Conservation (phyloP, 2,329 filamentous ascomycete genomes). For the Pezicula carpinea region DNA sequence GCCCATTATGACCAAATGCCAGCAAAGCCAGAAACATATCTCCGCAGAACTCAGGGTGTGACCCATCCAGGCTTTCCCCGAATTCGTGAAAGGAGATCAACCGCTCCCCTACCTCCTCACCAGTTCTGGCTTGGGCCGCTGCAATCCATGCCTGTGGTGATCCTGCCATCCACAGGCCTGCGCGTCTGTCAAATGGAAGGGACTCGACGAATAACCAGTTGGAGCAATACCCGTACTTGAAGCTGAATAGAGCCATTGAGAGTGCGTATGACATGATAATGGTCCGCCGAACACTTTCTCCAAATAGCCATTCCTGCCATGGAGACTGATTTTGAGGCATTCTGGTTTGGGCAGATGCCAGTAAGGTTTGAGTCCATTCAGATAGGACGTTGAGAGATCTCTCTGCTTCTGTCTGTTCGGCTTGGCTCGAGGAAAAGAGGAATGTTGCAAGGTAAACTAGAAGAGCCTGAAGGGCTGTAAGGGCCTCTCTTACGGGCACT, state of each 20-base stretch:
- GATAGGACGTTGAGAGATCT: conserved; percentile 4
- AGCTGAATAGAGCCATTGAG: conserved; percentile 1
- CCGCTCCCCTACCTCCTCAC: conserved; percentile 5
- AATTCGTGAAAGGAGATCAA: conserved; percentile 6
- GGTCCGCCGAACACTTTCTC: conserved; percentile 9
- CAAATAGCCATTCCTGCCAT: conserved; percentile 10
- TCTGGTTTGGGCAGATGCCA: conserved; percentile 3
- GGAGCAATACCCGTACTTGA: conserved; percentile 9
- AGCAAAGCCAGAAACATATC: conserved; percentile 6
- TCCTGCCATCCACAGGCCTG: conserved; percentile 9
- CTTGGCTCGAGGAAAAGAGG: conserved; percentile 1
- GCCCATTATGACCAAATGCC: conserved; percentile 3
- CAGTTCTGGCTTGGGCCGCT: conserved; percentile 3
- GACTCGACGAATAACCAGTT: conserved; percentile 11
- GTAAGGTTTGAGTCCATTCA: conserved; percentile 9
- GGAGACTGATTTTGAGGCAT: conserved; percentile 7
- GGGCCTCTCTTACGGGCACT: conserved; percentile 5
- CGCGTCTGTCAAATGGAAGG: conserved; percentile 8
- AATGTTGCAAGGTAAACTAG: conserved; percentile 6
- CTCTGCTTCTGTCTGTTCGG: conserved; percentile 1
- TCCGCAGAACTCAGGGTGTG: conserved; percentile 2
- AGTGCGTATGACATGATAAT: conserved; percentile 9
- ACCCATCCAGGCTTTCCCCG: conserved; percentile 1
- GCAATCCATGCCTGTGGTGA: conserved; percentile 10
- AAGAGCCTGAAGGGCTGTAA: conserved; percentile 7